These are phyloP conservation scores for Phytophthora gonapodyides DNA, from an alignment of 352 stramenopile species.

Conservation along the genomic window DNA sequence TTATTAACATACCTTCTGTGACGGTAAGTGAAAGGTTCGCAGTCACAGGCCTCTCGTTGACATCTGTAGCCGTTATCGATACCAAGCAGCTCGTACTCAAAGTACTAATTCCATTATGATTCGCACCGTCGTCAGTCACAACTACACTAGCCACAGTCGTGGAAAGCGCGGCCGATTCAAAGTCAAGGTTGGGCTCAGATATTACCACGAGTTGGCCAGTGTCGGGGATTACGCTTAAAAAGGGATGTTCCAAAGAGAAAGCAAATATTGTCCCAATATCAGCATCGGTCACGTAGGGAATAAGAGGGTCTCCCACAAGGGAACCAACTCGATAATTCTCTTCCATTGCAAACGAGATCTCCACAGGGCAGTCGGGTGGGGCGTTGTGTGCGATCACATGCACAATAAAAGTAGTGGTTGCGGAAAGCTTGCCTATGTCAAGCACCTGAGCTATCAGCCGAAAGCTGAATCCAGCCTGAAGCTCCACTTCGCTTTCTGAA, in stretches of 20 bases:
- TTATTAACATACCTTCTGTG: conserved; percentile 24
- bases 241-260: conserved; percentile 36
- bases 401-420: conserved; percentile 10
- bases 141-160: conserved; percentile 22
- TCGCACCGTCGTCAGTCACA: conserved; percentile 36
- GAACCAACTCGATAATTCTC: conserved; percentile 29
- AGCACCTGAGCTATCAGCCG: conserved; percentile 18
- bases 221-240: conserved; percentile 22
- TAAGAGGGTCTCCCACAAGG: conserved; percentile 19
- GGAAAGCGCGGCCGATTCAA: conserved; percentile 17
- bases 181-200: conserved; percentile 30
- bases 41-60: conserved; percentile 32
- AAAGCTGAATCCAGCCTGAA: conserved; percentile 19
- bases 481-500: conserved; percentile 8
- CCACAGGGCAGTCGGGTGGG: conserved; percentile 15
- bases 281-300: conserved; percentile 21
- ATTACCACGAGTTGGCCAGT: conserved; percentile 39
- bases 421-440: conserved; percentile 12
- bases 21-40: conserved; percentile 20
- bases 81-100: conserved; percentile 35
- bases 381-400: conserved; percentile 25
- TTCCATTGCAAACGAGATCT: conserved; percentile 15
- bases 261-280: conserved; percentile 31
- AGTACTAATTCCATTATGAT: conserved; percentile 31
- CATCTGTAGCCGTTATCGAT: conserved; percentile 23